These are phyloP conservation scores for Piloderma croceum DNA, from an alignment of 768 basidiomycete genomes.

Conservation along the genomic window DNA sequence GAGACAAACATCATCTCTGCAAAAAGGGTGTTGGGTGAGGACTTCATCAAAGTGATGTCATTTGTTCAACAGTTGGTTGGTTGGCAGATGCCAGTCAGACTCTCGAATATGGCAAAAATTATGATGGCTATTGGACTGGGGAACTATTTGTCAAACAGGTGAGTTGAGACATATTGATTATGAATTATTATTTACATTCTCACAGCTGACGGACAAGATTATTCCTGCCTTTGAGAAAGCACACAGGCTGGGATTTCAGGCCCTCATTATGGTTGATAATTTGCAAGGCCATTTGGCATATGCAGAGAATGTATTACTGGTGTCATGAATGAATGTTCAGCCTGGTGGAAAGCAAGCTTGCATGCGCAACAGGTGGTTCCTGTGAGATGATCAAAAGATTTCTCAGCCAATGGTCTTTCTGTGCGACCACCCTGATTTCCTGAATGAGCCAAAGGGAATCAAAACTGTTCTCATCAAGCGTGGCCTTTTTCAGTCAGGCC, in stretches of 20 bases:
- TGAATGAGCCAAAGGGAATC: slow-evolving; percentile 28
- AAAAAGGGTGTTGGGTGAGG: slow-evolving; percentile 37
- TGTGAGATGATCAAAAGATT: slow-evolving; percentile 17
- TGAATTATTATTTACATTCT: background rate
- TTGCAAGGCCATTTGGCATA: slow-evolving; percentile 9
- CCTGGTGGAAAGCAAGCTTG: slow-evolving; percentile 35
- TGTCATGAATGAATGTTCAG: slow-evolving; percentile 29
- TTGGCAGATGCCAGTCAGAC: slow-evolving; percentile 26
- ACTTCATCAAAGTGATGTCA: slow-evolving; percentile 32
- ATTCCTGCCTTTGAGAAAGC: slow-evolving; percentile 14
- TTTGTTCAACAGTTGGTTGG: slow-evolving; percentile 29
- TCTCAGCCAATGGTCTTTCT: slow-evolving; percentile 33
- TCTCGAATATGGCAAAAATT: slow-evolving; percentile 39
- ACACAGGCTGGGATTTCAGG: slow-evolving; percentile 11
- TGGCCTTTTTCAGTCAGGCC: slow-evolving; percentile 15
- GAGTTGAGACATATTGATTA: slow-evolving; percentile 1
- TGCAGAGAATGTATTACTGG: slow-evolving; percentile 30
- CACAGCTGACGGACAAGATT: slow-evolving; percentile 16
- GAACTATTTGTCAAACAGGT: slow-evolving; percentile 31
- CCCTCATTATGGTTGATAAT: slow-evolving; percentile 7
- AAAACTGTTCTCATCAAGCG: slow-evolving; percentile 22
- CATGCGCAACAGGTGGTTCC: slow-evolving; percentile 29
- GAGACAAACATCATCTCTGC: slow-evolving; percentile 27
- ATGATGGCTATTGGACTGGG: slow-evolving; percentile 36
- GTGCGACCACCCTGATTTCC: slow-evolving; percentile 25